Percentiles rank a stretch among this genome's conserved stretches.
These are phyloP conservation scores for Prunus dulcis DNA, from an alignment of 306 rosid genomes.

Conservation along the genomic window DNA sequence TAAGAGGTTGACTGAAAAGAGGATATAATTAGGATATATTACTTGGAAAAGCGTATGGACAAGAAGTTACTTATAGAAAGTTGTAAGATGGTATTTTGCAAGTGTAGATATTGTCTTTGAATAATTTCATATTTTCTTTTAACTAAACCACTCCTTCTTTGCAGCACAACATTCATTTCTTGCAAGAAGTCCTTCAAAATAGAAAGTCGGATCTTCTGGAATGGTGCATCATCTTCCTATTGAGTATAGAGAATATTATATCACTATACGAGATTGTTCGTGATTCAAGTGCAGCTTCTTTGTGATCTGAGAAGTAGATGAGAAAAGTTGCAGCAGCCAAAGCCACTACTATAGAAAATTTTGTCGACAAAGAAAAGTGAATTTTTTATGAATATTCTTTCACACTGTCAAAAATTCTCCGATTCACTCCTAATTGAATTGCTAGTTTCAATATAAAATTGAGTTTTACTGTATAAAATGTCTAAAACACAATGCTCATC, in stretches of 20 bases:
- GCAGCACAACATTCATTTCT: conserved; percentile 98
- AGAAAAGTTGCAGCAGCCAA: conserved; percentile 3
- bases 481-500: background rate
- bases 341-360: background rate
- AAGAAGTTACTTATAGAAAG: background rate
- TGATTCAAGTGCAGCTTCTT: conserved; percentile 36
- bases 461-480: background rate
- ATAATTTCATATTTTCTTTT: background rate
- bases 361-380: background rate
- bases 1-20: background rate
- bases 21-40: background rate
- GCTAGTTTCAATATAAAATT: background rate
- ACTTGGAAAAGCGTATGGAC: background rate
- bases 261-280: conserved; percentile 77
- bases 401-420: background rate
- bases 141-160: conserved; percentile 18
- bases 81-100: background rate
- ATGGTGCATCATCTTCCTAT: conserved; percentile 91
- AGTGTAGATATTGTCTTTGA: background rate
- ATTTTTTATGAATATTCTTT: background rate
- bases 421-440: background rate
- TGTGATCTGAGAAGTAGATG: conserved; percentile 14
- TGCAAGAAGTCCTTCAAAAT: conserved; percentile 93
- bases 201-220: conserved; percentile 94
- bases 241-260: conserved; percentile 74